Evolutionary conservation across 2,329 filamentous ascomycete species (phyloP).

Genomic region (Lasiodiplodia citricola): DNA sequence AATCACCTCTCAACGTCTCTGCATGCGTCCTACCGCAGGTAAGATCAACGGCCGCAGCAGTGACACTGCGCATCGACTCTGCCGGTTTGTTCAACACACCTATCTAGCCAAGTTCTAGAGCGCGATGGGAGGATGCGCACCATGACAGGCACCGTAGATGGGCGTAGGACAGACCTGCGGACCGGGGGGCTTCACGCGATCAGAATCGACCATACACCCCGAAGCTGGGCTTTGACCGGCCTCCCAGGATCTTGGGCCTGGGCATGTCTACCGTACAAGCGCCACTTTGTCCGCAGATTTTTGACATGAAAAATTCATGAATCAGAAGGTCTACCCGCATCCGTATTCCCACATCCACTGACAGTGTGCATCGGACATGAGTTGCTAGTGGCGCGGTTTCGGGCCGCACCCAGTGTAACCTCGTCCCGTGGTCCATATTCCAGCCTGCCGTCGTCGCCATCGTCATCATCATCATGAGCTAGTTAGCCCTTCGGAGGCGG

Average conservation of each 20-base stretch:
- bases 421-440: slow-evolving; percentile 8
- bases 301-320: slow-evolving; percentile 18
- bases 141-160: slow-evolving; percentile 22
- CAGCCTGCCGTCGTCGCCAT: background rate
- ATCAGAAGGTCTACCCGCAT: slow-evolving; percentile 22
- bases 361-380: slow-evolving; percentile 12
- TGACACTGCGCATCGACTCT: slow-evolving; percentile 16
- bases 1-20: slow-evolving; percentile 23
- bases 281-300: slow-evolving; percentile 15
- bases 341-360: slow-evolving; percentile 11
- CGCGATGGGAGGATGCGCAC: slow-evolving; percentile 13
- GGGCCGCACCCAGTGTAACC: slow-evolving; percentile 16
- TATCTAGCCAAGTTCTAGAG: slow-evolving; percentile 10
- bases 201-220: background rate
- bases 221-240: background rate
- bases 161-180: slow-evolving; percentile 9
- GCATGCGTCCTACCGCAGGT: slow-evolving; percentile 21
- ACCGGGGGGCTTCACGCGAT: slow-evolving; percentile 12
- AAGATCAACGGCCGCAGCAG: slow-evolving; percentile 18
- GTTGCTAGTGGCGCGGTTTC: slow-evolving; percentile 14
- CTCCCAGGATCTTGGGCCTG: slow-evolving; percentile 7
- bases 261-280: slow-evolving; percentile 4
- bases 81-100: background rate
- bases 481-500: background rate
- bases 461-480: slow-evolving; percentile 3